Evolutionary conservation across 805 yeast species (phyloP), one percentile per base, ranked within the genome.

Genomic region (Pichia cabralensis): DNA sequence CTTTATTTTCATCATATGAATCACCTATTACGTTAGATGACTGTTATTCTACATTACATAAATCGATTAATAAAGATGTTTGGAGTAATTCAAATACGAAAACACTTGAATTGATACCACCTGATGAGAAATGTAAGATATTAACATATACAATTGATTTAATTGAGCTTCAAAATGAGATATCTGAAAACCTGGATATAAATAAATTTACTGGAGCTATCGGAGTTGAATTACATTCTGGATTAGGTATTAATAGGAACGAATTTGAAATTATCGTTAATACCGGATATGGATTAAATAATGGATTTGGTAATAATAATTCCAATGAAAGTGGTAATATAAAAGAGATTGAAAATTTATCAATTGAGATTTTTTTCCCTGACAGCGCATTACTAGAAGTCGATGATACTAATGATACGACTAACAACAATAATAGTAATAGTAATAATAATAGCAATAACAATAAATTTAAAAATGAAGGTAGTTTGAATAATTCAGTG

Each of bases 121-220:
- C 97, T 0, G 96, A 89, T 55, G 96, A 94, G 6, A 67, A 62
- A 39, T 72, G 74, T 26, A 62, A 66, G 3, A 51, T 88, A 16
- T 69, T 78, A 67, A 56, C 70, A 8, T 88, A 88, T 55, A 63
- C 69, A 6, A 53, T 81, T 21, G 81, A 80, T 43, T 48, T 79
- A 13, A 43, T 55, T 13, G 56, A 58, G 26, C 33, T 39, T n/a
- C 17, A 26, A 5, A 24, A 30, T n/a, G 21, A 31, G 18, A 8
- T 18, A 9, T 24, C 27, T 5, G 20, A 27, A 11, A 46, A 46
- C 20, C 34, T 44, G 13, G 45, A 58, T 43, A 18, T 36, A 8
- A 27, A n/a, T n/a, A 49, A 49, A 34, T 52, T 63, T 50, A 49
- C 64, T n/a, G 82, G 82, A 0, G 47, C 72, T n/a, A 64, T 80